Evolutionary conservation across 2,329 filamentous ascomycete genomes (phyloP).

Genomic region (Colletotrichum sp.): DNA sequence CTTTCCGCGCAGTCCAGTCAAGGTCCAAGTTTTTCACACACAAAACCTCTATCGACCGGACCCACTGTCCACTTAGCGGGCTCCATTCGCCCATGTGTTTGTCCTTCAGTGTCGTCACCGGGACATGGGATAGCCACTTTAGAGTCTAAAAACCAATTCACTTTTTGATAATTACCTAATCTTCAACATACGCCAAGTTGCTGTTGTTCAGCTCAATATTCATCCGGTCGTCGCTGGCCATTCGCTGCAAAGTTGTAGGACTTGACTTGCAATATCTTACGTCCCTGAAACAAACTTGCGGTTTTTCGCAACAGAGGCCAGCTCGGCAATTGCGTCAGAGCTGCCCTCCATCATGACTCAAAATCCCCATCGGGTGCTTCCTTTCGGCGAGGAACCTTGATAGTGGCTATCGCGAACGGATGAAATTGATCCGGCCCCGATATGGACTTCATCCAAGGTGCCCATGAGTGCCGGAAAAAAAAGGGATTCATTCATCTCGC

Average conservation of each 20-base stretch:
- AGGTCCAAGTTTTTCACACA: not conserved
- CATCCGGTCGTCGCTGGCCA: not conserved
- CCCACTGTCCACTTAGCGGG: conserved; percentile 12
- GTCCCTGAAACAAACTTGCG: conserved; percentile 9
- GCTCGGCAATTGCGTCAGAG: conserved; percentile 1
- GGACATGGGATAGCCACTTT: not conserved
- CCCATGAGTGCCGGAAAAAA: no score
- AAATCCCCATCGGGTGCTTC: not conserved
- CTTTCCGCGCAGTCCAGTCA: not conserved
- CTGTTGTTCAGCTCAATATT: not conserved
- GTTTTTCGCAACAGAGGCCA: not conserved
- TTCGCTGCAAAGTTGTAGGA: not conserved
- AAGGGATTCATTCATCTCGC: no score
- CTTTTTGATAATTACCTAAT: conserved; percentile 5
- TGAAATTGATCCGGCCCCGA: not conserved
- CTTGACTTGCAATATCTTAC: not conserved
- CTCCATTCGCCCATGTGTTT: conserved; percentile 21
- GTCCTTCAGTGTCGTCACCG: not conserved
- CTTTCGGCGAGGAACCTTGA: not conserved
- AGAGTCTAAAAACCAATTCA: not conserved
- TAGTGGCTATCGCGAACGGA: not conserved
- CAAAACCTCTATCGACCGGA: not conserved
- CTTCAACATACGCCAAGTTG: not conserved
- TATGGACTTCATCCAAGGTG: not conserved
- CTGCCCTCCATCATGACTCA: conserved; percentile 19